phyloP scores from a whole-genome alignment of 768 basidiomycete genomes.

The Boletus reticuloceps region DNA sequence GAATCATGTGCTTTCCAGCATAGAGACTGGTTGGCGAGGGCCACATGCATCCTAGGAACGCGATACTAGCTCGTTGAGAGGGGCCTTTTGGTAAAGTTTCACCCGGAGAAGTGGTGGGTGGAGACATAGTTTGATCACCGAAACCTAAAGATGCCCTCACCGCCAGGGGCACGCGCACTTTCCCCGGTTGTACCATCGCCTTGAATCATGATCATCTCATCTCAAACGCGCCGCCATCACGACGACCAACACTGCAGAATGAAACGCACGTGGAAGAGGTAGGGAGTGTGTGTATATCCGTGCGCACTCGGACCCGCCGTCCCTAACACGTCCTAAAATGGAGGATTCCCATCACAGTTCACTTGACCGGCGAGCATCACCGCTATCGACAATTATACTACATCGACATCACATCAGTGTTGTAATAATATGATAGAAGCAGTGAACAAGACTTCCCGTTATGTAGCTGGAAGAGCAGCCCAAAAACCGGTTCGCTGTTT shows the following conservation, averaged over 20 bases:
- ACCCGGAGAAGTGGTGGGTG: not conserved
- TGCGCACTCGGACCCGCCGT: constrained; percentile 13
- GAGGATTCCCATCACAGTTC: not conserved
- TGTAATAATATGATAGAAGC: not conserved
- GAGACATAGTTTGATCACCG: constrained; percentile 7
- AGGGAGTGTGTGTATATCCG: not conserved
- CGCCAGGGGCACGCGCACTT: not conserved
- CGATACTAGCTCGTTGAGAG: not conserved
- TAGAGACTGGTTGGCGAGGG: not conserved
- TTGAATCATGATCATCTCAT: not conserved
- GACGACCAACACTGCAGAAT: constrained; percentile 3
- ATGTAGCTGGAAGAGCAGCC: not conserved
- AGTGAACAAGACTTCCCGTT: not conserved
- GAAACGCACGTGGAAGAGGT: constrained; percentile 12
- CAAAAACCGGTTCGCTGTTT: not conserved
- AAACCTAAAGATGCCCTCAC: not conserved
- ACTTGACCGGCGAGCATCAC: constrained; percentile 6
- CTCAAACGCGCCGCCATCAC: constrained; percentile 3
- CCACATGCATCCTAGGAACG: not conserved
- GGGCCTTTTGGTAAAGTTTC: not conserved
- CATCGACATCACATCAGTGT: constrained; percentile 16
- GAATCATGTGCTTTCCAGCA: not conserved
- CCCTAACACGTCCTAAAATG: not conserved
- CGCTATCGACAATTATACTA: constrained; percentile 3
- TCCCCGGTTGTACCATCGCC: not conserved